Percentiles rank a stretch among this genome's conserved stretches.
Conservation (phyloP, 2,329 filamentous ascomycete species). For the Capronia epimyces region DNA sequence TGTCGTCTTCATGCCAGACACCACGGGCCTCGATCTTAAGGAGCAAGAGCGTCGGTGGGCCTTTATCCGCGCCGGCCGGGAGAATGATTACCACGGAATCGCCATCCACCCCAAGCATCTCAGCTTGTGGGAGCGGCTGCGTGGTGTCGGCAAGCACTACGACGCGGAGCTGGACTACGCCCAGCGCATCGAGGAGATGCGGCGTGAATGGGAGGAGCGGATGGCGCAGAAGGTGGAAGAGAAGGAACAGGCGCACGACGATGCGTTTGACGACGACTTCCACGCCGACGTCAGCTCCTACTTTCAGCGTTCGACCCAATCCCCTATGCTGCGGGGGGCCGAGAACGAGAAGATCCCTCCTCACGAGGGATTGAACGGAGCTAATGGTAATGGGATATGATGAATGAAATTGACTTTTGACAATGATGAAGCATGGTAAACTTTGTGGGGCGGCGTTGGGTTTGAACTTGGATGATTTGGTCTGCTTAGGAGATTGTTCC, state of each 20-base stretch:
- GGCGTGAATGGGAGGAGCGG: conserved; percentile 50
- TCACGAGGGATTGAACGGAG: conserved; percentile 8
- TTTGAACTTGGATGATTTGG: too few relatives aligned
- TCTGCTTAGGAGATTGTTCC: too few relatives aligned
- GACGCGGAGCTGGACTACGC: conserved; percentile 76
- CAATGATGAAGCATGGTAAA: too few relatives aligned
- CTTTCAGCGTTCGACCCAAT: conserved; percentile 47
- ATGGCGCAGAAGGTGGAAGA: conserved; percentile 48
- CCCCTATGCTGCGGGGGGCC: conserved; percentile 23
- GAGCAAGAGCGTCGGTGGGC: conserved; percentile 93
- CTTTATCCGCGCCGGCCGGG: conserved; percentile 73
- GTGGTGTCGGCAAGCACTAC: conserved; percentile 75
- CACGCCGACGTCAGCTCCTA: conserved; percentile 49
- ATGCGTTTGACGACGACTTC: conserved; percentile 38
- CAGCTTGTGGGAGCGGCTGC: conserved; percentile 77
- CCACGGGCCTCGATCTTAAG: conserved; percentile 81
- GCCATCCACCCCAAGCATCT: conserved; percentile 86
- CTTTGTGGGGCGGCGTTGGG: too few relatives aligned
- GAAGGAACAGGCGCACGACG: conserved; percentile 41
- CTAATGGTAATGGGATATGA: conserved; percentile 7
- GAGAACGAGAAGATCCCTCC: conserved; percentile 22
- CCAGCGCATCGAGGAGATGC: conserved; percentile 79
- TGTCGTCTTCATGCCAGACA: conserved; percentile 85
- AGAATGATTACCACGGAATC: conserved; percentile 82
- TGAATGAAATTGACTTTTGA: too few relatives aligned